Evolutionary conservation across 306 rosid genomes (phyloP).

Genomic region (Luffa acutangula): DNA sequence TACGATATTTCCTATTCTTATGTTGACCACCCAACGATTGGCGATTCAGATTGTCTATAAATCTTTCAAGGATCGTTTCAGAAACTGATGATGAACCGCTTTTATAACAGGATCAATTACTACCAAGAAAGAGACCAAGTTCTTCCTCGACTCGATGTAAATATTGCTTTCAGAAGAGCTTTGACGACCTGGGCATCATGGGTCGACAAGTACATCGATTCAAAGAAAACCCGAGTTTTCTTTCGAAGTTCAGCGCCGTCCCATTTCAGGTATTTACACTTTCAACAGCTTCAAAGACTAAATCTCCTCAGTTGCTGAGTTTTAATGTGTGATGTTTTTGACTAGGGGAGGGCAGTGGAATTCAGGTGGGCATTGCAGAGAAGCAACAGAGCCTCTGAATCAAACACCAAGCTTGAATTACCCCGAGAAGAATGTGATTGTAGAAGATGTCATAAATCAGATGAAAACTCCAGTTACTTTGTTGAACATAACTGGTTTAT

Average conservation of each 20-base stretch:
- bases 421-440: slow-evolving; percentile 45
- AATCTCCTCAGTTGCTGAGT: neutral
- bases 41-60: neutral
- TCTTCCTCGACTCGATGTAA: slow-evolving; percentile 62
- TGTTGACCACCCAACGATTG: neutral
- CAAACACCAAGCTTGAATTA: slow-evolving; percentile 18
- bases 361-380: slow-evolving; percentile 84
- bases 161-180: slow-evolving; percentile 64
- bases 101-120: slow-evolving; percentile 55
- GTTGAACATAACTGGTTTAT: slow-evolving; percentile 64
- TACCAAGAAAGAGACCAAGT: slow-evolving; percentile 75
- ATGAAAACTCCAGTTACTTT: slow-evolving; percentile 70
- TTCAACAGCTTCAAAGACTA: neutral
- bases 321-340: neutral
- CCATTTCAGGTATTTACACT: slow-evolving; percentile 72
- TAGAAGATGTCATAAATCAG: slow-evolving; percentile 46
- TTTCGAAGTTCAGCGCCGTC: slow-evolving; percentile 85
- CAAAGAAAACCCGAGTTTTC: slow-evolving; percentile 55
- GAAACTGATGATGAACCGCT: neutral
- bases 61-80: neutral
- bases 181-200: slow-evolving; percentile 73
- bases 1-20: neutral
- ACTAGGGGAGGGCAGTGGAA: slow-evolving; percentile 87
- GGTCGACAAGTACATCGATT: slow-evolving; percentile 61
- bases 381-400: slow-evolving; percentile 49